phyloP scores from a whole-genome alignment of 805 yeast genomes.

The Saccharomycopsis javanensis region DNA sequence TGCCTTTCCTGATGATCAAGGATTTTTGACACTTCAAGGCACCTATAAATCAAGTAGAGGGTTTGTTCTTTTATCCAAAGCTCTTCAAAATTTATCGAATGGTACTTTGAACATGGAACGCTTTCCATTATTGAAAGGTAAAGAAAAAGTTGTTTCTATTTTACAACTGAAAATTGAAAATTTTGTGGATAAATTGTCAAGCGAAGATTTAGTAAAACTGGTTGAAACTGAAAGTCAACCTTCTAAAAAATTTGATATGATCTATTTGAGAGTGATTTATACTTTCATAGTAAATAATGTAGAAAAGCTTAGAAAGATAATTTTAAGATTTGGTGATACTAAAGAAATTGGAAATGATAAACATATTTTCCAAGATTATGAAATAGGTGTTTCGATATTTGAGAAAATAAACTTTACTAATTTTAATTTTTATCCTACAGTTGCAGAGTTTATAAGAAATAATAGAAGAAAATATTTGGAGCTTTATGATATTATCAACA shows the following conservation, averaged over 20 bases:
- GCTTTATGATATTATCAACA: slow-evolving; percentile 65
- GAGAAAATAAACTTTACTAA: slow-evolving; percentile 44
- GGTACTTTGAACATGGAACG: slow-evolving; percentile 58
- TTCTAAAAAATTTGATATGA: slow-evolving; percentile 18
- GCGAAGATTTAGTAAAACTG: background rate
- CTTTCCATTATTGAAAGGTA: slow-evolving; percentile 44
- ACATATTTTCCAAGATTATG: slow-evolving; percentile 22
- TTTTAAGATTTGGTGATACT: slow-evolving; percentile 10
- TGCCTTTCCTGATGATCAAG: slow-evolving; percentile 68
- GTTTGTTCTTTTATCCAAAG: slow-evolving; percentile 69
- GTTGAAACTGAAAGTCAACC: slow-evolving; percentile 19
- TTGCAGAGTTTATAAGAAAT: slow-evolving; percentile 43
- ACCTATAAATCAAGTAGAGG: slow-evolving; percentile 25
- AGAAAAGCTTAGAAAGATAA: slow-evolving; percentile 24
- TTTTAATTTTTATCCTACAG: slow-evolving; percentile 43
- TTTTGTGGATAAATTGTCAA: slow-evolving; percentile 33
- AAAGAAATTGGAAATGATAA: background rate
- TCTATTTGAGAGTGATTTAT: slow-evolving; percentile 13
- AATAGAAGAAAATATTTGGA: slow-evolving; percentile 40
- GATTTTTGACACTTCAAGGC: slow-evolving; percentile 24
- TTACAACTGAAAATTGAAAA: slow-evolving; percentile 31
- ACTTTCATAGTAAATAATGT: slow-evolving; percentile 7
- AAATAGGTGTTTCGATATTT: background rate
- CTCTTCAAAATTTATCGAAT: slow-evolving; percentile 80
- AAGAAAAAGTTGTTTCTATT: slow-evolving; percentile 32